These are phyloP conservation scores for Edaphochlamys debaryana DNA, from an alignment of 139 green algal genomes.

Conservation along the genomic window DNA sequence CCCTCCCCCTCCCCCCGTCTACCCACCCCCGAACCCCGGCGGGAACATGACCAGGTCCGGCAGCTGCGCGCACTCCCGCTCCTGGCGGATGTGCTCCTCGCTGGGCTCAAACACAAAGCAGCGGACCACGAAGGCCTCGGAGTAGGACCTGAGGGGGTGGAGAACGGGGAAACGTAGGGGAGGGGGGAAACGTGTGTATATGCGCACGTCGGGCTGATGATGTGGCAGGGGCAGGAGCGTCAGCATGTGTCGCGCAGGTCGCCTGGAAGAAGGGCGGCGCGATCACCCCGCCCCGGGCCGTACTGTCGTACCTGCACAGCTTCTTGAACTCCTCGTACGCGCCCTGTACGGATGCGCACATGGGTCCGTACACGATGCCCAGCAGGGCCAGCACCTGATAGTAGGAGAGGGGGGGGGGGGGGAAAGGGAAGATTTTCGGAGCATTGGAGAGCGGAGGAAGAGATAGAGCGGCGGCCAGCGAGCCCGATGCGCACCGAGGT, in stretches of 20 bases:
- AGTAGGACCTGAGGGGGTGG: slow-evolving; percentile 54
- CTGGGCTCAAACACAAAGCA: slow-evolving; percentile 87
- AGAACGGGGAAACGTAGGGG: background rate
- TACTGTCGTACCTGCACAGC: slow-evolving; percentile 32
- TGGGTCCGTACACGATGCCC: slow-evolving; percentile 81
- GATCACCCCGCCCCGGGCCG: no score
- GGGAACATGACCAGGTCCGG: slow-evolving; percentile 85
- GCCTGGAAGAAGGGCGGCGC: no score
- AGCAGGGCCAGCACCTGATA: slow-evolving; percentile 82
- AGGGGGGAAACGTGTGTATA: background rate
- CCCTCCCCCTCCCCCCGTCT: background rate
- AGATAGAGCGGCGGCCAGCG: no score
- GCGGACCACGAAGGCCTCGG: slow-evolving; percentile 74
- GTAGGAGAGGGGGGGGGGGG: no score
- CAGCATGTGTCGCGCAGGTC: no score
- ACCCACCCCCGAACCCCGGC: slow-evolving; percentile 37
- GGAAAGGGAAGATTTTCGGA: no score
- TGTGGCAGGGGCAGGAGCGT: no score
- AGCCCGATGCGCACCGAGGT: no score
- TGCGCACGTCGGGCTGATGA: background rate
- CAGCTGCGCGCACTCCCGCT: slow-evolving; percentile 39
- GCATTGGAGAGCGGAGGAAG: no score
- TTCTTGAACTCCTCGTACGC: slow-evolving; percentile 50
- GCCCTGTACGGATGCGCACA: slow-evolving; percentile 37
- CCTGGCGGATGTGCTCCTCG: slow-evolving; percentile 70